Percentiles rank a stretch among this genome's conserved stretches.
Conservation (phyloP, 2,329 filamentous ascomycete species). For the Aspergillus candidus region DNA sequence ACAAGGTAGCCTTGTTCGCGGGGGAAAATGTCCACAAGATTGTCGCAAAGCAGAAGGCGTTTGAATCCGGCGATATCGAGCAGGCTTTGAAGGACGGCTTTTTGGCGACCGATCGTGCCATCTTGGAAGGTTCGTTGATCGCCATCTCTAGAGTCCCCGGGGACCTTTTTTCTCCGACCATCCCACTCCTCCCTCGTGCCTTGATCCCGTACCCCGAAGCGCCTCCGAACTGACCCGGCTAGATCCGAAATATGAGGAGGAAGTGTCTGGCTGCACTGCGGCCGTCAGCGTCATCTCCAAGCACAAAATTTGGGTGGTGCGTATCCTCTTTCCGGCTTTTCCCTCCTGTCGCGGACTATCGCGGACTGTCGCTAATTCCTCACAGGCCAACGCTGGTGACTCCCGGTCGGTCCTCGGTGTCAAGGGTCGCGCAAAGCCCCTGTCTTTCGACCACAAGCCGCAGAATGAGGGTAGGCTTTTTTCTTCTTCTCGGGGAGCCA, state of each 20-base stretch:
- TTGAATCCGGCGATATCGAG: slow-evolving; percentile 84
- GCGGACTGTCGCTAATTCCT: slow-evolving; percentile 15
- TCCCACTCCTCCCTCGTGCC: neutral
- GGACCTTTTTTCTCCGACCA: neutral
- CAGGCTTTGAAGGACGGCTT: slow-evolving; percentile 97
- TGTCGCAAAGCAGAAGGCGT: slow-evolving; percentile 87
- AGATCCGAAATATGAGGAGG: slow-evolving; percentile 97
- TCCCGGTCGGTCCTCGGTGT: slow-evolving; percentile 92
- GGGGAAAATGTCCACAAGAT: slow-evolving; percentile 93
- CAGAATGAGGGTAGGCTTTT: slow-evolving; percentile 75
- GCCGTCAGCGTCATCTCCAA: slow-evolving; percentile 83
- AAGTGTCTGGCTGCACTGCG: slow-evolving; percentile 95
- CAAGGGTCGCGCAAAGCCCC: slow-evolving; percentile 92
- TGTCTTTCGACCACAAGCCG: slow-evolving; percentile 99
- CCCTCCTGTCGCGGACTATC: neutral
- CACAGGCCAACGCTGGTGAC: slow-evolving; percentile 90
- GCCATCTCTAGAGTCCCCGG: neutral
- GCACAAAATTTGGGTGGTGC: slow-evolving; percentile 90
- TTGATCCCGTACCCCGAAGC: neutral
- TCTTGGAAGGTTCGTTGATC: slow-evolving; percentile 71
- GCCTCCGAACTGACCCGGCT: slow-evolving; percentile 17
- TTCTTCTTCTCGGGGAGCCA: neutral
- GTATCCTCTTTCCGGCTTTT: slow-evolving; percentile 37
- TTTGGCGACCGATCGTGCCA: slow-evolving; percentile 89
- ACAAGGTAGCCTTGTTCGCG: slow-evolving; percentile 90